Base-by-base conservation (phyloP, 2,329 filamentous ascomycete species). In the Didymella exigua region DNA sequence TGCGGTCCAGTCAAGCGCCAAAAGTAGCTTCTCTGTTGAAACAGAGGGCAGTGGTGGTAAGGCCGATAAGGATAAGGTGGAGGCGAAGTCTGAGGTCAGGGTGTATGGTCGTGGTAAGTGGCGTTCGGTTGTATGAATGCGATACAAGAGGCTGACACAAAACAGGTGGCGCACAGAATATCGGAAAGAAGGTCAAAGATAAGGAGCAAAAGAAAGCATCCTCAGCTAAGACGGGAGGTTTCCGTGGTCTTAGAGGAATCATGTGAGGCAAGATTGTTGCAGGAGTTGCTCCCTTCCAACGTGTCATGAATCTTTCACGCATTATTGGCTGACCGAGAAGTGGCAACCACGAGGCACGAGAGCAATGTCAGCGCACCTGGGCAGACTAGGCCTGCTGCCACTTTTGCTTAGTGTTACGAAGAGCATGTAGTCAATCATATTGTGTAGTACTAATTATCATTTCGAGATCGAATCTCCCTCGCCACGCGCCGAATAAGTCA, bases 31-130 rank as follows among this genome's bases (percentile, higher is more conserved):
- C 50, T 78, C 77, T 13, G 68, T 72, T 9, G 74, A 73, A 13
- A 73, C 73, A 1, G 70, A 65, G 36, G 65, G 71, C 45, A 71
- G 76, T 66, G 64, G 70, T 42, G 59, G 70, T 47, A 65, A 69
- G 37, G 62, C 59, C 2, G 74, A 74, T 45, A 79, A 77, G 62
- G 72, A 76, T 10, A 83, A 78, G 62, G 78, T 80, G 2, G 77
- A 76, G 37, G 69, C 77, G 10, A 78, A 78, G 49, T 79, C 78
- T 49, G 79, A 84, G 60, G 73, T 81, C 16, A 73, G 83, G 49
- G 75, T 83, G 19, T 83, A 81, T 64, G 82, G 83, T 43, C 75
- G 83, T 77, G 83, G 83, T 84, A 63, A 75, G 80, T 76, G 30
- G 19, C 27, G 23, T 36, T 21, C 41, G 18, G 18, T 30, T 21